These are phyloP conservation scores for Oryza glaberrima DNA, from an alignment of 176 grass and related monocot species.

Conservation along the genomic window DNA sequence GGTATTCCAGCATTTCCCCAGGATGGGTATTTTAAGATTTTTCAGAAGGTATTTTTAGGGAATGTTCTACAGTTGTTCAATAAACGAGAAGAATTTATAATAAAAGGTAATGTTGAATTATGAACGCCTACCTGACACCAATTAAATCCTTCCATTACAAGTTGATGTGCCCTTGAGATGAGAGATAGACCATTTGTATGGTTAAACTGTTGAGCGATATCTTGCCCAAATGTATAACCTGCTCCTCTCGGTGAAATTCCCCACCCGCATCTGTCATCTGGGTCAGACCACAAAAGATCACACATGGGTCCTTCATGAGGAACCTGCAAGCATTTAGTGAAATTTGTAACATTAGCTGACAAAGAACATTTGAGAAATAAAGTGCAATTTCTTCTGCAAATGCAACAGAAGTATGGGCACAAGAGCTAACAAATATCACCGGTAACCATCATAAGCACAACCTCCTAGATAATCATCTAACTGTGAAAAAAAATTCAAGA, in stretches of 20 bases:
- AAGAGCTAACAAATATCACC: constrained; percentile 4
- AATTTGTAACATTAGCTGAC: constrained; percentile 11
- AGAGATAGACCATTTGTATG: constrained; percentile 94
- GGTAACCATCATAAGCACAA: not conserved
- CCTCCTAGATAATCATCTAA: not conserved
- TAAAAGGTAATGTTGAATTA: constrained; percentile 1
- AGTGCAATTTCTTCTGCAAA: not conserved
- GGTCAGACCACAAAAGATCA: constrained; percentile 97
- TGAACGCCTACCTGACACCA: constrained; percentile 82
- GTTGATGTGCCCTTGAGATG: constrained; percentile 92
- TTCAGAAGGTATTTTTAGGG: not conserved
- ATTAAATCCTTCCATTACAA: constrained; percentile 99
- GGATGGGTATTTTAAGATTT: not conserved
- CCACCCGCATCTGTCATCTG: constrained; percentile 96
- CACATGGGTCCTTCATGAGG: constrained; percentile 99
- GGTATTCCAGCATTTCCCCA: not conserved
- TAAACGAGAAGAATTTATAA: not conserved
- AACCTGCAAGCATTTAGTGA: constrained; percentile 55
- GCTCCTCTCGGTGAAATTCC: constrained; percentile 98
- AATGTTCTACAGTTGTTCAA: not conserved
- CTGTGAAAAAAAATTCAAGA: not conserved
- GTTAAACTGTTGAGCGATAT: constrained; percentile 94
- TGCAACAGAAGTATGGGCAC: not conserved
- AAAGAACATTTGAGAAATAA: constrained; percentile 12
- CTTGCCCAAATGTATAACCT: constrained; percentile 97